Evolutionary conservation across 1,139 yeast species (phyloP), one percentile per base, ranked within the genome.

Genomic region (Meyerozyma elateridarum): DNA sequence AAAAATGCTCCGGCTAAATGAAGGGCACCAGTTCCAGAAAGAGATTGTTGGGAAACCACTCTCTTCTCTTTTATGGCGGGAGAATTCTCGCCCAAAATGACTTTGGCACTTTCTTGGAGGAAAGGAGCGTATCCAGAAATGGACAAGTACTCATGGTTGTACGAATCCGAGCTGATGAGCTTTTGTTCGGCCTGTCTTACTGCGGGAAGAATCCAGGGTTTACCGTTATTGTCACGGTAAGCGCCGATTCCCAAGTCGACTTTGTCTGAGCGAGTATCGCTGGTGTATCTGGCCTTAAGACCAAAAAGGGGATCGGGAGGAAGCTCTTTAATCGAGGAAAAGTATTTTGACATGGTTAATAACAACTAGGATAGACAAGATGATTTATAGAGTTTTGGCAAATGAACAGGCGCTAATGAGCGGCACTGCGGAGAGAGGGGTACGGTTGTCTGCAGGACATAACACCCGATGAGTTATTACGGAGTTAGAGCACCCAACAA

Each of bases 241-340:
- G 97, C 97, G 43, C 97, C 97, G 40, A 89, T 89, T 35, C 96
- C 96, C 44, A 87, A 69, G 59, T 88, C 95, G 43, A 89, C 87
- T 66, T 89, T 91, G 39, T 73, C 69, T 5, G 68, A 19, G 37
- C 87, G 65, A 8, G 76, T 49, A 51, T 89, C 96, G 25, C 74
- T 73, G 37, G 64, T 62, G 61, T 64, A 84, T 49, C 88, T 68
- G 29, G 87, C 89, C 57, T 83, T 85, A 42, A 91, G 74, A 21
- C 85, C 95, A 51, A 91, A 91, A 38, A 83, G 68, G 8, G 89
- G 85, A 55, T 83, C 93, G 21, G 85, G 81, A 24, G 89, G 89
- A 42, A 81, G 63, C 48, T 72, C 75, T 34, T 68, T 67, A 41
- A 81, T 66, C 42, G 66, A 62, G 33, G 74, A 64, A 37, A 70